Evolutionary conservation across 495 filamentous ascomycete genomes (phyloP).

Genomic region (Chaetomidium leptoderma): DNA sequence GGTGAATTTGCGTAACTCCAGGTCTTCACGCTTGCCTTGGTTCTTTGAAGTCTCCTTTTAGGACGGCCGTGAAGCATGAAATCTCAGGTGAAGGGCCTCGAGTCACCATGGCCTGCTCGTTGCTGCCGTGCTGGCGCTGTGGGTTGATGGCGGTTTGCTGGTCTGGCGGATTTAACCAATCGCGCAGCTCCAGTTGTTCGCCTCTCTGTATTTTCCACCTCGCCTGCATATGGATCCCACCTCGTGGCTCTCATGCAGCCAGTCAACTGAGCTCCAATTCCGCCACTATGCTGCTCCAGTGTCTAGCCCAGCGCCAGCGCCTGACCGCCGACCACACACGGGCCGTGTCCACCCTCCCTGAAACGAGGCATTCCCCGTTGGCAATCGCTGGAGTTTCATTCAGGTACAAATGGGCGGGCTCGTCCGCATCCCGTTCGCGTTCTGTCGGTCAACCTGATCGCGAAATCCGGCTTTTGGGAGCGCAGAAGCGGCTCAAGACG

Average conservation of each 20-base stretch:
- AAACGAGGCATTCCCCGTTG: not conserved
- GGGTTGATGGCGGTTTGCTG: conserved; percentile 8
- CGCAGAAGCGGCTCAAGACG: too few species aligned
- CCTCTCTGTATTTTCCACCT: conserved; percentile 6
- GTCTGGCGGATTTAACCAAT: conserved; percentile 17
- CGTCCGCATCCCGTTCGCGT: conserved; percentile 5
- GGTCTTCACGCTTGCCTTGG: not conserved
- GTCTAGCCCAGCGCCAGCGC: conserved; percentile 9
- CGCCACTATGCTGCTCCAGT: conserved; percentile 19
- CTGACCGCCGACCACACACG: not conserved
- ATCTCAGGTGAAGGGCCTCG: not conserved
- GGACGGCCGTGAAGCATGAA: too few species aligned
- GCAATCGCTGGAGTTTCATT: conserved; percentile 11
- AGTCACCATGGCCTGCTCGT: conserved; percentile 1
- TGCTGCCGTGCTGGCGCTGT: conserved; percentile 6
- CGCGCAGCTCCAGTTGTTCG: conserved; percentile 24
- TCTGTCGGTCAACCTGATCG: not conserved
- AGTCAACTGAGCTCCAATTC: conserved; percentile 16
- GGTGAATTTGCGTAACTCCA: not conserved
- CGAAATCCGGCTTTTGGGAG: not conserved
- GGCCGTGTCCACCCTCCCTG: not conserved
- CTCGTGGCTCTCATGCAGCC: conserved; percentile 21
- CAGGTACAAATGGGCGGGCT: conserved; percentile 19
- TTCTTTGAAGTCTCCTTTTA: not conserved
- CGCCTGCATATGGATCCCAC: conserved; percentile 19